Conservation (phyloP, 495 filamentous ascomycete species). For the Hypoxylon perforatum region DNA sequence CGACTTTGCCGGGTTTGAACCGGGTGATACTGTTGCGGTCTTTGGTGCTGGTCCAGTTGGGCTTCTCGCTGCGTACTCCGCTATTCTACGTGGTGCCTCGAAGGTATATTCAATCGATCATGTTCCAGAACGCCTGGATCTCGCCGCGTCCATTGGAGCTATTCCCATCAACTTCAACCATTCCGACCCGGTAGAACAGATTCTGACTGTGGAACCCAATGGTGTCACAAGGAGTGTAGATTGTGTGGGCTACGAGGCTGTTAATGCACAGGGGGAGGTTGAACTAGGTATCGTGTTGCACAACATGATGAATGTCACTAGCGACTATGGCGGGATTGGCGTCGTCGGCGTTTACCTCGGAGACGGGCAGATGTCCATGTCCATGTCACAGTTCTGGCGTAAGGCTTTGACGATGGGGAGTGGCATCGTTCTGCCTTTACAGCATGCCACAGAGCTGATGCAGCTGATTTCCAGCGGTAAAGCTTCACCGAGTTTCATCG, state of each 20-base stretch:
- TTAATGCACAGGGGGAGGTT: conserved; percentile 52
- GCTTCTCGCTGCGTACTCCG: conserved; percentile 51
- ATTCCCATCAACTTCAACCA: conserved; percentile 39
- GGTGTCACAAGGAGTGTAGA: conserved; percentile 66
- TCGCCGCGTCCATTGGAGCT: conserved; percentile 40
- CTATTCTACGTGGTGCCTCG: conserved; percentile 52
- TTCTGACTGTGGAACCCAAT: conserved; percentile 49
- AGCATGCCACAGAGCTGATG: background rate
- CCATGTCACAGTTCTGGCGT: conserved; percentile 9
- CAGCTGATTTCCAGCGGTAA: conserved; percentile 36
- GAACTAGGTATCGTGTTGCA: conserved; percentile 59
- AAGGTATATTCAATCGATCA: conserved; percentile 46
- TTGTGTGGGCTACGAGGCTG: conserved; percentile 66
- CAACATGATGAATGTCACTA: conserved; percentile 60
- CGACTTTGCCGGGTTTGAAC: conserved; percentile 47
- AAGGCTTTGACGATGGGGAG: conserved; percentile 30
- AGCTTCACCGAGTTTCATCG: conserved; percentile 39
- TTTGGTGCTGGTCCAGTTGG: conserved; percentile 58
- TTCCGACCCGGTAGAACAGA: conserved; percentile 51
- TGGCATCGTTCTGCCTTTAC: conserved; percentile 22
- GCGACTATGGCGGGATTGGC: conserved; percentile 60
- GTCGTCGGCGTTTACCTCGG: conserved; percentile 44
- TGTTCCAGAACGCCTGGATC: conserved; percentile 37
- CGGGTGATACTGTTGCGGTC: conserved; percentile 56
- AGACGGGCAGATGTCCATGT: background rate